Percentiles rank a stretch among this genome's conserved stretches.
These are phyloP conservation scores for Sporothrix schenckii DNA, from an alignment of 2,329 filamentous ascomycete genomes.

Conservation along the genomic window DNA sequence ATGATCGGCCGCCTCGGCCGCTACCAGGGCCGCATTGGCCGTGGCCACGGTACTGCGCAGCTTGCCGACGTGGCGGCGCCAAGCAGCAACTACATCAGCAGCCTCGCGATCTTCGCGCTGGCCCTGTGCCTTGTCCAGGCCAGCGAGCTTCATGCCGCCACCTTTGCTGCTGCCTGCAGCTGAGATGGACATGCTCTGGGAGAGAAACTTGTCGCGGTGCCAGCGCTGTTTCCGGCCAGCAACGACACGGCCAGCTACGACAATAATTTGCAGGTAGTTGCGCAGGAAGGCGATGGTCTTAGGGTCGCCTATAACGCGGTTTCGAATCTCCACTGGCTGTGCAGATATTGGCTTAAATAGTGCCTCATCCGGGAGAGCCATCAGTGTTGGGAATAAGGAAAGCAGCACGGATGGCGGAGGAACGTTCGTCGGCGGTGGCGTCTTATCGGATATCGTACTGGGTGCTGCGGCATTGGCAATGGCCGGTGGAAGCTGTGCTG, in stretches of 20 bases:
- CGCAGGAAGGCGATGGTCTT: constrained; percentile 65
- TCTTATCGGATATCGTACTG: constrained; percentile 41
- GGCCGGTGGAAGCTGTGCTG: constrained; percentile 16
- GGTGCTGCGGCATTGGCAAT: constrained; percentile 29
- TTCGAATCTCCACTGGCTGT: constrained; percentile 60
- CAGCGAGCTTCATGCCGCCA: constrained; percentile 83
- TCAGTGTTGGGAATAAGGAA: constrained; percentile 71
- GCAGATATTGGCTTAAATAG: constrained; percentile 68
- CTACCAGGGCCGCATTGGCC: constrained; percentile 55
- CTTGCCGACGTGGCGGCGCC: constrained; percentile 74
- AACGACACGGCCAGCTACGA: constrained; percentile 76
- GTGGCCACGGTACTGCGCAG: constrained; percentile 72
- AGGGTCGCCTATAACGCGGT: constrained; percentile 65
- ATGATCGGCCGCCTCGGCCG: constrained; percentile 34
- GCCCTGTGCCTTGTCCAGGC: constrained; percentile 81
- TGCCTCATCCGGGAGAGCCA: constrained; percentile 65
- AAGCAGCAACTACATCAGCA: constrained; percentile 72
- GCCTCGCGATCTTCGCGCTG: constrained; percentile 83
- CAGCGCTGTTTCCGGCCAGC: constrained; percentile 84
- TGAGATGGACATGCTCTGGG: constrained; percentile 87
- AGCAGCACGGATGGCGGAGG: constrained; percentile 85
- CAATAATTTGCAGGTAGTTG: constrained; percentile 64
- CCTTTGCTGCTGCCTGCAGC: constrained; percentile 66
- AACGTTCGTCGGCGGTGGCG: constrained; percentile 76
- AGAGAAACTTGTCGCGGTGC: constrained; percentile 84